These are phyloP conservation scores for Saccharum hybrid DNA, from an alignment of 202 grass and related monocot genomes.

Conservation along the genomic window DNA sequence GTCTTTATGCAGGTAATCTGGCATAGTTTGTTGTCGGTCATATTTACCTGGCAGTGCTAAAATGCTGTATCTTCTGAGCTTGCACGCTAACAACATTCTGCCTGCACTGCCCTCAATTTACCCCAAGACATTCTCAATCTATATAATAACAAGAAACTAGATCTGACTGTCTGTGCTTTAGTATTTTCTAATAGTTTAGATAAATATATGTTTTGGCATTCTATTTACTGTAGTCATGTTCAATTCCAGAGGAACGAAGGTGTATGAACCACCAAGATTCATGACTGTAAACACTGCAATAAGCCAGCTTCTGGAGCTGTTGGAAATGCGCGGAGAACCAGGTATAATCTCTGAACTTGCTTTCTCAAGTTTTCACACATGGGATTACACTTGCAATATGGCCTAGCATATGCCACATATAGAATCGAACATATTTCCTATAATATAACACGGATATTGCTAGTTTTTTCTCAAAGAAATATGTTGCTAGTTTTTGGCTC, in stretches of 20 bases:
- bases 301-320: constrained; percentile 84
- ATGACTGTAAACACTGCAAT: constrained; percentile 91
- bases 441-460: no score
- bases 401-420: no score
- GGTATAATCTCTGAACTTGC: constrained; percentile 46
- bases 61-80: neutral
- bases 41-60: neutral
- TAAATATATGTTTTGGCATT: constrained; percentile 19
- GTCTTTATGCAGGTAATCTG: constrained; percentile 84
- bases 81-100: neutral
- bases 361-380: neutral
- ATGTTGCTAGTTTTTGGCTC: no score
- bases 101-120: no score
- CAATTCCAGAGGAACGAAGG: constrained; percentile 67
- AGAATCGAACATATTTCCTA: no score
- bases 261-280: constrained; percentile 81
- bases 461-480: no score
- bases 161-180: no score
- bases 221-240: constrained; percentile 2
- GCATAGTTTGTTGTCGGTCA: neutral
- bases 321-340: constrained; percentile 52
- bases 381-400: no score
- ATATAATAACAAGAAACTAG: no score
- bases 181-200: no score
- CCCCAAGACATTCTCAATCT: no score